A percentile compares a stretch with the other conserved stretches of the same genome.
phyloP scores from a whole-genome alignment of 208 protist species.

The Leishmania aethiopica region DNA sequence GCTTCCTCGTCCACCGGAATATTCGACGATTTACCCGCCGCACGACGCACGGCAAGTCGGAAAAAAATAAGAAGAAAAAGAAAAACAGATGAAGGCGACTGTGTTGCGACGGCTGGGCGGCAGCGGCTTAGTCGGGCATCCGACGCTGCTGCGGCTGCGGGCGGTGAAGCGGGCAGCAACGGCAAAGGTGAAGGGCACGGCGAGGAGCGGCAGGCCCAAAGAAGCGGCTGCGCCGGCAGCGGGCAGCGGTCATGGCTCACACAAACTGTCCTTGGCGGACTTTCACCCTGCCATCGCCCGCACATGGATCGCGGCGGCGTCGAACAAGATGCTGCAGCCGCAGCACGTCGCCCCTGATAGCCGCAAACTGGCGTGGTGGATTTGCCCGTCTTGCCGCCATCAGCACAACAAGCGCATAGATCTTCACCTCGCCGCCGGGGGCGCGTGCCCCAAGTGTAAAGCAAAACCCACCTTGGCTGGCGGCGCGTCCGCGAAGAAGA shows the following conservation, averaged over 20 bases:
- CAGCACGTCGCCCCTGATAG: conserved; percentile 72
- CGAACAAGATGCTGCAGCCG: conserved; percentile 84
- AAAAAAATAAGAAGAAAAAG: background rate
- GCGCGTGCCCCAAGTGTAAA: conserved; percentile 70
- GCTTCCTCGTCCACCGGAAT: background rate
- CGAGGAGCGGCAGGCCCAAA: background rate
- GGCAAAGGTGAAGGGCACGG: background rate
- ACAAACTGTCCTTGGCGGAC: conserved; percentile 36
- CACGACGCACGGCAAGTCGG: background rate
- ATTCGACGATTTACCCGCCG: background rate
- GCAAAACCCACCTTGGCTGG: conserved; percentile 32
- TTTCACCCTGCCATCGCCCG: conserved; percentile 71
- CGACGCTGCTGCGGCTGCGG: conserved; percentile 4
- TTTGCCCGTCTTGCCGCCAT: conserved; percentile 60
- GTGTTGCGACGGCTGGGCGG: background rate
- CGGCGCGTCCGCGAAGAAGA: background rate
- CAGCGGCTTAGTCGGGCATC: conserved; percentile 1
- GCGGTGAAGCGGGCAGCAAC: background rate
- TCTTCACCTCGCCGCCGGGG: conserved; percentile 68
- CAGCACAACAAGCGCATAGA: conserved; percentile 79
- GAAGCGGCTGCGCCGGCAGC: background rate
- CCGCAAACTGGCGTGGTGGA: conserved; percentile 82
- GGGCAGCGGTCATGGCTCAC: background rate
- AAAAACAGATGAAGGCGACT: background rate
- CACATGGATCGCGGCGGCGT: conserved; percentile 70